These are phyloP conservation scores for Suillus sp. DNA, from an alignment of 768 basidiomycete genomes.

Conservation along the genomic window DNA sequence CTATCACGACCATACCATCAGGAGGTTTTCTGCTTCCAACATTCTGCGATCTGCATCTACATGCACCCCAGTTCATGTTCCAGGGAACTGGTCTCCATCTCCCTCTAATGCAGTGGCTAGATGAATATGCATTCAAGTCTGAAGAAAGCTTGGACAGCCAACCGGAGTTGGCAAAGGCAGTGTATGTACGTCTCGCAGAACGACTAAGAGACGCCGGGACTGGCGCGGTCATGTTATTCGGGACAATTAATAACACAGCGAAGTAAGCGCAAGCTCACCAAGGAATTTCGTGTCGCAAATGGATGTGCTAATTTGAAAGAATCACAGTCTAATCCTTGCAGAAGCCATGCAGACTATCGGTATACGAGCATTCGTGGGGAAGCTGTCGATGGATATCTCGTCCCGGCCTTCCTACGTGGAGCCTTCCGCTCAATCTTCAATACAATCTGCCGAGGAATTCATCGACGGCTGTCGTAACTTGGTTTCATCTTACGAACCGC, in stretches of 20 bases:
- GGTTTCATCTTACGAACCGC: conserved; percentile 41
- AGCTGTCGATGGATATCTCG: conserved; percentile 87
- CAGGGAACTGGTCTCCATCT: conserved; percentile 86
- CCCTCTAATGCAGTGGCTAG: conserved; percentile 83
- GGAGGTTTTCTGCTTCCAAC: conserved; percentile 77
- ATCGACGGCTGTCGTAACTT: conserved; percentile 50
- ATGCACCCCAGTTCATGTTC: conserved; percentile 88
- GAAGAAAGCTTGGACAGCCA: conserved; percentile 75
- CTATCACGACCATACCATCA: conserved; percentile 39
- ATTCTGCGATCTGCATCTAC: conserved; percentile 83
- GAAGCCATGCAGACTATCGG: conserved; percentile 70
- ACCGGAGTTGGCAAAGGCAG: conserved; percentile 56
- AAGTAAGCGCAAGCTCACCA: conserved; percentile 55
- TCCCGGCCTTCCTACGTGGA: conserved; percentile 74
- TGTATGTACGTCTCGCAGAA: conserved; percentile 67
- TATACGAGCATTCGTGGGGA: conserved; percentile 82
- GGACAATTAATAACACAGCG: conserved; percentile 79
- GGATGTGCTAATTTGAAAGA: not conserved
- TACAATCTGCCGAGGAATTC: conserved; percentile 57
- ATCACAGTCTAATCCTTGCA: conserved; percentile 72
- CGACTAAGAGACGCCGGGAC: conserved; percentile 77
- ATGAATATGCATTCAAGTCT: conserved; percentile 79
- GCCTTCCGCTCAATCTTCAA: conserved; percentile 49
- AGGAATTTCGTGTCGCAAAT: not conserved
- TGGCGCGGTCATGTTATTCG: conserved; percentile 76